Percentiles rank a stretch among this genome's conserved stretches.
Conservation (phyloP, 2,329 filamentous ascomycete genomes). For the Aspergillus udagawae region DNA sequence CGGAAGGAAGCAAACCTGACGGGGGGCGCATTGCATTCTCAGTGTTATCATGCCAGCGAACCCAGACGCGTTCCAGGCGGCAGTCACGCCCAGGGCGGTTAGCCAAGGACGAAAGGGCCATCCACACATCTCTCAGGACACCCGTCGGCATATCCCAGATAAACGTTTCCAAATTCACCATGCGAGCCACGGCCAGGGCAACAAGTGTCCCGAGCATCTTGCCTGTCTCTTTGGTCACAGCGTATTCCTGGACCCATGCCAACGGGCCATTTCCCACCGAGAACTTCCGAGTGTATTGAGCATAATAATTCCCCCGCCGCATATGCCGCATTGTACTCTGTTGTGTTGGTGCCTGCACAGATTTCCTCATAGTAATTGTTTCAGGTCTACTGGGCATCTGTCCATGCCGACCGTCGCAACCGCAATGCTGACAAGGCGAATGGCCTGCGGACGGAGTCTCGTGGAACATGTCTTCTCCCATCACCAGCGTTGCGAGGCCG, state of each 20-base stretch:
- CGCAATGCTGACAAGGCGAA: slow-evolving; percentile 27
- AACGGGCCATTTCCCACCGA: slow-evolving; percentile 76
- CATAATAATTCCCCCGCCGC: slow-evolving; percentile 68
- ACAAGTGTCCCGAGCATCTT: slow-evolving; percentile 87
- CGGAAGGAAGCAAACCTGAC: slow-evolving; percentile 8
- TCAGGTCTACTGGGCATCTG: slow-evolving; percentile 1
- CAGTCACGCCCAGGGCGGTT: slow-evolving; percentile 59
- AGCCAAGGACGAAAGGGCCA: slow-evolving; percentile 68
- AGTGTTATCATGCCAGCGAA: slow-evolving; percentile 77
- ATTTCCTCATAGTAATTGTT: not conserved
- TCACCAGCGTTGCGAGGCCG: slow-evolving; percentile 73
- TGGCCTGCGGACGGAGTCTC: slow-evolving; percentile 40
- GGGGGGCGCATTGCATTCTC: slow-evolving; percentile 34
- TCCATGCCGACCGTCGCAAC: slow-evolving; percentile 21
- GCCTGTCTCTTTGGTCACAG: slow-evolving; percentile 75
- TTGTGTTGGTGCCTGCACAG: no score
- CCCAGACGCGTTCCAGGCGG: slow-evolving; percentile 70
- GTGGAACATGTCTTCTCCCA: slow-evolving; percentile 62
- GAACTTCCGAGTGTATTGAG: slow-evolving; percentile 75
- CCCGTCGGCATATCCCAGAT: slow-evolving; percentile 89
- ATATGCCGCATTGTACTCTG: slow-evolving; percentile 13
- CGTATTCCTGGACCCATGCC: slow-evolving; percentile 76
- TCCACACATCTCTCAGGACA: slow-evolving; percentile 75
- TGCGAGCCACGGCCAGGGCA: slow-evolving; percentile 72
- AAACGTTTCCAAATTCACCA: slow-evolving; percentile 77